These are phyloP conservation scores for Sclerotinia borealis DNA, from an alignment of 2,329 filamentous ascomycete genomes.

Conservation along the genomic window DNA sequence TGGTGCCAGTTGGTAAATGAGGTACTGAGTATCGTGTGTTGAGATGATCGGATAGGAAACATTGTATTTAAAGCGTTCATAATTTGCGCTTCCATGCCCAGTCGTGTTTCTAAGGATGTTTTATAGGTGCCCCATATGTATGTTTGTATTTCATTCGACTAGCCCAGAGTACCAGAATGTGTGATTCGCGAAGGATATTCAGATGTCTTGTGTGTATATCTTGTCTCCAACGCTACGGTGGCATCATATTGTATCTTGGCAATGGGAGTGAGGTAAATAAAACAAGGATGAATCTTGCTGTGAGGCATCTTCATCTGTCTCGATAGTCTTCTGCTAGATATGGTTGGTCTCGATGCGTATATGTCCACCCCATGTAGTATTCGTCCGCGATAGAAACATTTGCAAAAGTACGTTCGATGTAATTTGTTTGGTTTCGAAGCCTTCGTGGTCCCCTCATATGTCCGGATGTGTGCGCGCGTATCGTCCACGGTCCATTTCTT, in stretches of 20 bases:
- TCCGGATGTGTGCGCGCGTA: not conserved
- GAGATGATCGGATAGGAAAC: constrained; percentile 1
- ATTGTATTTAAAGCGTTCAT: constrained; percentile 13
- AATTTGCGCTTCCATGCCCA: not conserved
- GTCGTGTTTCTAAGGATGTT: not conserved
- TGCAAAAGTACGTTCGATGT: not conserved
- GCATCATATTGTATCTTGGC: not conserved
- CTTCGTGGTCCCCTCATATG: not conserved
- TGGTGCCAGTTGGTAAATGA: constrained; percentile 4
- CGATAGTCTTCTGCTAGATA: not conserved
- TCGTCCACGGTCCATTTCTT: not conserved
- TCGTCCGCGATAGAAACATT: not conserved
- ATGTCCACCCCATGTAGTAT: not conserved
- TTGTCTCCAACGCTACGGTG: not conserved
- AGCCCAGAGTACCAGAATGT: not conserved
- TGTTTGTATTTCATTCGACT: not conserved
- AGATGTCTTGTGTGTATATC: not conserved
- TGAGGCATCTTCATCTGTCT: not conserved
- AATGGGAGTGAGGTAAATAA: not conserved
- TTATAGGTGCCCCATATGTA: not conserved
- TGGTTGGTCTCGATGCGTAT: not conserved
- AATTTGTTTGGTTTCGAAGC: not conserved
- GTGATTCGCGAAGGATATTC: not conserved
- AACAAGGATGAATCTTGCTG: not conserved
- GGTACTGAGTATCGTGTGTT: not conserved